Conservation (phyloP, 768 basidiomycete genomes). For the Austroboletus eburneus region DNA sequence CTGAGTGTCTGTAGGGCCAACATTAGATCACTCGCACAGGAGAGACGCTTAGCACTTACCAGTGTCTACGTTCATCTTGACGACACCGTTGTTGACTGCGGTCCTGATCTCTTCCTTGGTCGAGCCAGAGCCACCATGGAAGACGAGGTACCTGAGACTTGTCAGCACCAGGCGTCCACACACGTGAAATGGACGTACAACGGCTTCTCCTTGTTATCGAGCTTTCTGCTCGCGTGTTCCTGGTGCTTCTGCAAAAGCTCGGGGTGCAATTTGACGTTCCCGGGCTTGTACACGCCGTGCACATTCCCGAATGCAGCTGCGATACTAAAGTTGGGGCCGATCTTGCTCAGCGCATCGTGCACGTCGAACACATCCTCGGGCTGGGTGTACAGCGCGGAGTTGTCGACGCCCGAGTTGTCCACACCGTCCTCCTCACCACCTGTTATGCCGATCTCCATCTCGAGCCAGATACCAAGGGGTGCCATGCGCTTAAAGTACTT, state of each 20-base stretch:
- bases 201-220: slow-evolving; percentile 68
- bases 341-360: slow-evolving; percentile 72
- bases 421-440: slow-evolving; percentile 99
- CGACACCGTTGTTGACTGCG: slow-evolving; percentile 87
- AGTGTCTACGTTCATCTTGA: slow-evolving; percentile 99
- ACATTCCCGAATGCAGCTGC: slow-evolving; percentile 99
- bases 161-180: neutral
- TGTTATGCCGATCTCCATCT: slow-evolving; percentile 99
- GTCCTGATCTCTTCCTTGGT: slow-evolving; percentile 92
- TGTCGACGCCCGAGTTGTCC: slow-evolving; percentile 95
- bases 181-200: slow-evolving; percentile 49
- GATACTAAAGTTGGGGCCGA: slow-evolving; percentile 93
- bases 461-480: slow-evolving; percentile 89
- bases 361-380: slow-evolving; percentile 95
- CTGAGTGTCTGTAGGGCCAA: slow-evolving; percentile 59
- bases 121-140: slow-evolving; percentile 99
- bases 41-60: slow-evolving; percentile 30
- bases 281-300: slow-evolving; percentile 99
- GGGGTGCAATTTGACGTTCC: slow-evolving; percentile 92
- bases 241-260: slow-evolving; percentile 93
- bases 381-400: slow-evolving; percentile 92
- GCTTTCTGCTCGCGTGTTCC: slow-evolving; percentile 61
- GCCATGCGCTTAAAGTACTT: slow-evolving; percentile 97
- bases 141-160: slow-evolving; percentile 80
- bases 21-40: slow-evolving; percentile 2